Evolutionary conservation across 345 rosid species (phyloP).

Genomic region (Carallia pectinifolia): DNA sequence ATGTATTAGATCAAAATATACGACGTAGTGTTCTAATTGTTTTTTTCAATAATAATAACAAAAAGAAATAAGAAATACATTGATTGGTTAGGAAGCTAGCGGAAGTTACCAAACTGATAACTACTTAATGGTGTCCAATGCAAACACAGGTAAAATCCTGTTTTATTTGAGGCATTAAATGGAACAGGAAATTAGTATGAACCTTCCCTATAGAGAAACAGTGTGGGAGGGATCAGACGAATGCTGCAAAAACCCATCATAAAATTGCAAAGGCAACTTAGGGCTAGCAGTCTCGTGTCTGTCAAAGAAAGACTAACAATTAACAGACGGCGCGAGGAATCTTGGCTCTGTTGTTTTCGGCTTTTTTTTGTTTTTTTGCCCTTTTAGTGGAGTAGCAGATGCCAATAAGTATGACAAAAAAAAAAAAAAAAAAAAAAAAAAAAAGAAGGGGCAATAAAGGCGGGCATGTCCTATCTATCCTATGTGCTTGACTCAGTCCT

Average conservation of each 20-base stretch:
- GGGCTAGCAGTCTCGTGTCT: slow-evolving; percentile 27
- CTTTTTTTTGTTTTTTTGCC: slow-evolving; percentile 10
- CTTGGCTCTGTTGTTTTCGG: slow-evolving; percentile 33
- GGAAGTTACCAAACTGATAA: no score
- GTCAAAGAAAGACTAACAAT: slow-evolving; percentile 41
- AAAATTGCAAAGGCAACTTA: slow-evolving; percentile 28
- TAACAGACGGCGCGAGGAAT: slow-evolving; percentile 53
- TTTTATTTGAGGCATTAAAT: background rate
- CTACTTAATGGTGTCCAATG: no score
- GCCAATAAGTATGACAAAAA: background rate
- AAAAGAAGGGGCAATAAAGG: no score
- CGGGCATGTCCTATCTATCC: background rate
- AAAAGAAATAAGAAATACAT: no score
- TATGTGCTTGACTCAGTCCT: background rate
- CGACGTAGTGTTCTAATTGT: no score
- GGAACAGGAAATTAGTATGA: slow-evolving; percentile 11
- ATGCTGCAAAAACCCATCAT: slow-evolving; percentile 1
- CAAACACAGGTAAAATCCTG: no score
- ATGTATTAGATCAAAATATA: no score
- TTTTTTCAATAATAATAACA: no score
- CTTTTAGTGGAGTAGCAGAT: background rate
- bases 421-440: no score
- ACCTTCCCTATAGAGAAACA: background rate
- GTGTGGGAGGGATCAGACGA: background rate
- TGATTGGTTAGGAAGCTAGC: no score